phyloP scores from a whole-genome alignment of 805 yeast species.

The Candida xyloterini region DNA sequence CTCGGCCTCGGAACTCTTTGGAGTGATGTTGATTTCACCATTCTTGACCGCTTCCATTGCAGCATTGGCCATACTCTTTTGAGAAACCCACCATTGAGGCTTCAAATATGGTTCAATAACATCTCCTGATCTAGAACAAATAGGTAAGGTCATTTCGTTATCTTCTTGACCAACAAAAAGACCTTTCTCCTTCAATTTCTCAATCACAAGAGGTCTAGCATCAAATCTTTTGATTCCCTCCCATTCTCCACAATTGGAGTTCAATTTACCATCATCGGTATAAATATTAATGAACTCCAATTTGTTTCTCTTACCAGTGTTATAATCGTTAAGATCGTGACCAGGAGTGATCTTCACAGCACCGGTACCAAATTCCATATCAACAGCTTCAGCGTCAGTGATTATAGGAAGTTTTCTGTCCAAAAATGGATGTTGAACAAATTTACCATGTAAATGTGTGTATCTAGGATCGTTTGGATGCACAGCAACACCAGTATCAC shows the following conservation, averaged over 20 bases:
- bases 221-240: conserved; percentile 89
- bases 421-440: conserved; percentile 84
- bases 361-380: conserved; percentile 99
- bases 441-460: conserved; percentile 92
- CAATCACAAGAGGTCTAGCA: conserved; percentile 84
- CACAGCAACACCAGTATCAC: conserved; percentile 97
- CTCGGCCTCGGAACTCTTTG: conserved; percentile 88
- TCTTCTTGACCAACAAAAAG: conserved; percentile 82
- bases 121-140: conserved; percentile 95
- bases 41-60: conserved; percentile 82
- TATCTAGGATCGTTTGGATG: conserved; percentile 95
- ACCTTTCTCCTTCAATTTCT: conserved; percentile 68
- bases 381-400: conserved; percentile 90
- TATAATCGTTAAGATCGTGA: conserved; percentile 96
- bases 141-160: conserved; percentile 93
- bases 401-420: conserved; percentile 84
- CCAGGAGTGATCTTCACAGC: conserved; percentile 99
- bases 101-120: conserved; percentile 93
- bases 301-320: conserved; percentile 90
- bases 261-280: conserved; percentile 88
- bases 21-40: conserved; percentile 79
- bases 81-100: conserved; percentile 99
- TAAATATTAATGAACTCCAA: conserved; percentile 85
- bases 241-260: conserved; percentile 93
- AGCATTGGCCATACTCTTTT: conserved; percentile 79